Conservation (phyloP, 306 rosid species). For the Betula pendula region DNA sequence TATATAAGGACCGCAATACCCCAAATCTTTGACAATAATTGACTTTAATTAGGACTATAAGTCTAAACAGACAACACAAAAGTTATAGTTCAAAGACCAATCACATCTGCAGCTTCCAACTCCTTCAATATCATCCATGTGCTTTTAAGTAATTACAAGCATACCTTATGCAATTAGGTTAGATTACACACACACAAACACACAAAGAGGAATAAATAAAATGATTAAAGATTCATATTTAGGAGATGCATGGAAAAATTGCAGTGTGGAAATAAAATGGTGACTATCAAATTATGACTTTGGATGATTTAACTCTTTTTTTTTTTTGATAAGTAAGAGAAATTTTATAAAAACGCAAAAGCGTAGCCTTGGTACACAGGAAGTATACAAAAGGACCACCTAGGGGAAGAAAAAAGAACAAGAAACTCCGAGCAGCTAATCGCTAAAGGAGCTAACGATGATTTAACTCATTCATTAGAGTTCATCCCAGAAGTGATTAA, state of each 20-base stretch:
- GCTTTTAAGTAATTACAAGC: neutral
- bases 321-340: too few relatives aligned
- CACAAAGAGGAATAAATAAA: neutral
- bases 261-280: neutral
- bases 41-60: neutral
- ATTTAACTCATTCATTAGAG: neutral
- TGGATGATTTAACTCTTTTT: too few relatives aligned
- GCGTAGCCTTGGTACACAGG: too few relatives aligned
- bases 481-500: constrained; percentile 9
- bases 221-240: neutral
- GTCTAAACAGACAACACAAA: neutral
- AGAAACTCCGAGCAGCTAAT: too few relatives aligned
- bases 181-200: too few relatives aligned
- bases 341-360: too few relatives aligned
- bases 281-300: neutral
- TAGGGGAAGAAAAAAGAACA: too few relatives aligned
- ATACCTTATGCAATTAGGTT: too few relatives aligned
- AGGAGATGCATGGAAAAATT: neutral
- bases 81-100: neutral
- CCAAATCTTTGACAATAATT: neutral
- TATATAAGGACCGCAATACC: too few relatives aligned
- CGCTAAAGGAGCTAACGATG: too few relatives aligned
- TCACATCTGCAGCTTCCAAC: neutral
- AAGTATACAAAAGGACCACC: too few relatives aligned
- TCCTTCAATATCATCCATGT: constrained; percentile 15